These are phyloP conservation scores for Candida qinlingensis DNA, from an alignment of 805 yeast genomes.

Conservation along the genomic window DNA sequence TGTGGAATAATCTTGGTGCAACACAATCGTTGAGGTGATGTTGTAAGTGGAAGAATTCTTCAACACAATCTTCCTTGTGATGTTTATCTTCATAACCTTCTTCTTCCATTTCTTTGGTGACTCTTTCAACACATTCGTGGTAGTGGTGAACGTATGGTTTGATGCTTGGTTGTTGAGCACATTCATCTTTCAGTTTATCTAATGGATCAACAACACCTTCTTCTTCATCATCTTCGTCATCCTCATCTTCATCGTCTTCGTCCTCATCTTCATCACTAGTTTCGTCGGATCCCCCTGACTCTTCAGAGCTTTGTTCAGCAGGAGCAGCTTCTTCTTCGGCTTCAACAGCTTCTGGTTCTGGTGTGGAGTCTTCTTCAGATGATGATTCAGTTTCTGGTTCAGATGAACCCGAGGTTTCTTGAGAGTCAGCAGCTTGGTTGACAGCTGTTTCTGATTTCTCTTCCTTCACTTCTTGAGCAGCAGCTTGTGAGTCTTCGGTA, in stretches of 20 bases:
- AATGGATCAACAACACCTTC: conserved; percentile 64
- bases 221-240: conserved; percentile 64
- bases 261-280: conserved; percentile 22
- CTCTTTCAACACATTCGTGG: conserved; percentile 93
- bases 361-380: conserved; percentile 7
- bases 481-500: conserved; percentile 8
- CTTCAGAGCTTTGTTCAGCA: conserved; percentile 9
- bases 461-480: conserved; percentile 3
- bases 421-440: conserved; percentile 1
- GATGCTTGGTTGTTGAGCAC: conserved; percentile 63
- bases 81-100: conserved; percentile 72
- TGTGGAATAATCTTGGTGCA: conserved; percentile 83
- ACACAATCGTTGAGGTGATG: conserved; percentile 90
- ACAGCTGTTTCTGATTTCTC: conserved; percentile 4
- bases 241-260: conserved; percentile 48
- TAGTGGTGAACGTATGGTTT: conserved; percentile 79
- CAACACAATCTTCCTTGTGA: conserved; percentile 95
- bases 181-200: conserved; percentile 62
- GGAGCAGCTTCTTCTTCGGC: conserved; percentile 26
- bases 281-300: background rate
- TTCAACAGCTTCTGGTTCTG: conserved; percentile 29
- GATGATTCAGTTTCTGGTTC: conserved; percentile 10
- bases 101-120: conserved; percentile 79
- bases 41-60: conserved; percentile 94
- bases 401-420: conserved; percentile 7